Base-by-base conservation (phyloP, 75 land plant genomes). In the Larix kaempferi region DNA sequence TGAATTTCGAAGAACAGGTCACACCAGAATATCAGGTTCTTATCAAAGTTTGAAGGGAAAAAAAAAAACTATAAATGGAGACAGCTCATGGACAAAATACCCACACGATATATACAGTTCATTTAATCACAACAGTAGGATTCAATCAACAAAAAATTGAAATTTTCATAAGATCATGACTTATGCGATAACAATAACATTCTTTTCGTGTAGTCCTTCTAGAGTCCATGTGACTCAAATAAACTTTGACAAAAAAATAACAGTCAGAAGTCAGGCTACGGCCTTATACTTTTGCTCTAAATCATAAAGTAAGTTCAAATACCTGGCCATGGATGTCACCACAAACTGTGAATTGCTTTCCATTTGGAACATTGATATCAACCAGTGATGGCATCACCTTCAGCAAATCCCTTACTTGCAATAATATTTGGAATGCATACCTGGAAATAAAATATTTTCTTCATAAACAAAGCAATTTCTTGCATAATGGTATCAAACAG, bases 271-370 rank as follows among this genome's bases (percentile, higher is more conserved):
- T 29, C 66, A 27, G 17, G 11, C 39, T 15, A 29, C 13, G 0
- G 15, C 4, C 5, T 64, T 64, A 25, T 64, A 64, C 35, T 33
- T 35, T 37, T 35, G 41, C 69, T 29, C 69, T 27, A 64, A 29
- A 33, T 29, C 17, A 65, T 65, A 4, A 35, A 7, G 52, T 49
- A 8, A 8, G 10, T 49, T 49, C 11, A 60, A 21, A n/a, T 87
- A 96, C 99, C 99, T 96, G 99, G 39, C 99, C 99, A 89, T 96
- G 99, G 74, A 96, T 91, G 80, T 96, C 99, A 77, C 99, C 99
- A 84, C 99, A 96, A 35, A 96, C 93, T 66, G 99, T 94, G 74
- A 96, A 92, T 69, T 91, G 93, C 17, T 86, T 88, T n/a, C 91
- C 91, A 79, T 92, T 83, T 29, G 93, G 93, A 65, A 96, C 78